phyloP scores from a whole-genome alignment of 768 basidiomycete species.

The Pisolithus sp. region DNA sequence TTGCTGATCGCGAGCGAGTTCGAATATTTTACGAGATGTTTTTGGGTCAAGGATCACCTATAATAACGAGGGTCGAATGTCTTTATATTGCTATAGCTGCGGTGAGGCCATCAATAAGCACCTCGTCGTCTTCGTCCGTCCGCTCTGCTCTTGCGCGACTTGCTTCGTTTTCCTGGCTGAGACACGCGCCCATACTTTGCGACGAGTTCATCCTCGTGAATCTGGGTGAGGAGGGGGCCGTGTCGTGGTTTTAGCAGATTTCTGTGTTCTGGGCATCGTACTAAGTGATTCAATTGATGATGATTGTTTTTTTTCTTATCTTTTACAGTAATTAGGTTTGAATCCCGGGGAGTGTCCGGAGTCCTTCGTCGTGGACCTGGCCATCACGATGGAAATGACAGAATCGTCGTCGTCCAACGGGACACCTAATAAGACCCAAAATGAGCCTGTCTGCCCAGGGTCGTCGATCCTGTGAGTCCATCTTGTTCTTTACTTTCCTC shows the following conservation, averaged over 20 bases:
- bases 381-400: too few species aligned
- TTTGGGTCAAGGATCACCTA: constrained; percentile 74
- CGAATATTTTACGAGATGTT: constrained; percentile 82
- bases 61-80: background rate
- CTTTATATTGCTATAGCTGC: background rate
- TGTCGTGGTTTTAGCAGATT: constrained; percentile 60
- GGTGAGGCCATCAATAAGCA: constrained; percentile 22
- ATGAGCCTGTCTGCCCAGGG: constrained; percentile 2
- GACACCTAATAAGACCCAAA: background rate
- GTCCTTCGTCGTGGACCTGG: too few species aligned
- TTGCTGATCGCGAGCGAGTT: constrained; percentile 89
- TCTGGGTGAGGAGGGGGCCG: constrained; percentile 82
- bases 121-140: constrained; percentile 60
- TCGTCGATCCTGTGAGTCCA: constrained; percentile 5
- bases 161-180: constrained; percentile 69
- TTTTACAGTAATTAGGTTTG: background rate
- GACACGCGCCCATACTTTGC: constrained; percentile 76
- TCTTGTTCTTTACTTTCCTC: background rate
- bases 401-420: too few species aligned
- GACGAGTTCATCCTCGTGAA: constrained; percentile 69
- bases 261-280: constrained; percentile 62
- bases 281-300: constrained; percentile 1
- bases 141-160: constrained; percentile 38
- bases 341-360: background rate
- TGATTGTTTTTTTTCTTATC: background rate